Evolutionary conservation across 768 basidiomycete species (phyloP).

Genomic region (Tulasnella sp.): DNA sequence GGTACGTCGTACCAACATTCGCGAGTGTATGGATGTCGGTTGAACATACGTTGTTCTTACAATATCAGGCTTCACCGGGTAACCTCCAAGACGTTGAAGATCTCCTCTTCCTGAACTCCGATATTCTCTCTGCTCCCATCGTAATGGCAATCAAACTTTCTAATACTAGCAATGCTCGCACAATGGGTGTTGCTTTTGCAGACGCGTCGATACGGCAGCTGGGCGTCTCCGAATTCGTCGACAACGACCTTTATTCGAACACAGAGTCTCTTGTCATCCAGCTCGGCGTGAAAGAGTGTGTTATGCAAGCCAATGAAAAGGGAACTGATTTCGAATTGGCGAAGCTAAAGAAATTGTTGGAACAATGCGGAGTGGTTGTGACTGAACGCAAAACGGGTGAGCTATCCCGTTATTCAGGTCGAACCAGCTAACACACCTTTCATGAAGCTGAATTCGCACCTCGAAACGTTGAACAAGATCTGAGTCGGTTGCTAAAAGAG

Average conservation of each 20-base stretch:
- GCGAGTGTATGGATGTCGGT: neutral
- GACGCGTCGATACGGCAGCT: conserved; percentile 77
- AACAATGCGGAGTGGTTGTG: conserved; percentile 80
- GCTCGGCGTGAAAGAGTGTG: conserved; percentile 91
- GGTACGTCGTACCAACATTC: conserved; percentile 31
- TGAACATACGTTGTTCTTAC: conserved; percentile 14
- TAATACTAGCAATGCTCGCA: conserved; percentile 48
- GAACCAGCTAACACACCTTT: neutral
- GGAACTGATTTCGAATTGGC: conserved; percentile 63
- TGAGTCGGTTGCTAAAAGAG: conserved; percentile 52
- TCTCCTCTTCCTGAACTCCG: conserved; percentile 68
- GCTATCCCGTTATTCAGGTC: conserved; percentile 21
- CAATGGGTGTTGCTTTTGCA: conserved; percentile 80
- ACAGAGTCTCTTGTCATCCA: conserved; percentile 95
- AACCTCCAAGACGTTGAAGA: conserved; percentile 59
- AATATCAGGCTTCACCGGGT: conserved; percentile 52
- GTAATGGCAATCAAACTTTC: conserved; percentile 75
- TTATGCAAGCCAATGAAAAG: conserved; percentile 46
- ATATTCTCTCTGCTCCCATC: conserved; percentile 72
- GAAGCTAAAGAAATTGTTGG: conserved; percentile 75
- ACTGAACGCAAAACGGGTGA: conserved; percentile 81
- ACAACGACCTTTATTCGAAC: conserved; percentile 93
- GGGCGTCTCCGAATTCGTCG: conserved; percentile 82
- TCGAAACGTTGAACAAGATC: conserved; percentile 68
- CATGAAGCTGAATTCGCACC: conserved; percentile 72